phyloP scores from a whole-genome alignment of 31 red algal genomes.

The Asparagopsis taxiformis region DNA sequence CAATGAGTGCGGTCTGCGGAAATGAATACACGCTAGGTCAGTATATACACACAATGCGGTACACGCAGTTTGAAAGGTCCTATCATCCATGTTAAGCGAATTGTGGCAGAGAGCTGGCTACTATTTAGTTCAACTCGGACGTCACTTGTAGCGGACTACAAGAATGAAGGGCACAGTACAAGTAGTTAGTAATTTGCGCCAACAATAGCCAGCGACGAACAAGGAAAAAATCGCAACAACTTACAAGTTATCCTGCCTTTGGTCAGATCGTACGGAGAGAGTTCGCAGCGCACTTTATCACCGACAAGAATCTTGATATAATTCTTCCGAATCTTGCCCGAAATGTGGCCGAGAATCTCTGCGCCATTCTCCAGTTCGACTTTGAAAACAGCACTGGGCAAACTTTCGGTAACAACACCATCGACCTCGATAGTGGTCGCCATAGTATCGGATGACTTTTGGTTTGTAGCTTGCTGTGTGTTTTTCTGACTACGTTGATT shows the following conservation, averaged over 20 bases:
- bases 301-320: slow-evolving; percentile 97
- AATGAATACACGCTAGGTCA: neutral
- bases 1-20: neutral
- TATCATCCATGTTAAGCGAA: neutral
- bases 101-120: neutral
- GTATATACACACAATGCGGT: slow-evolving; percentile 3
- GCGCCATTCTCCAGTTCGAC: slow-evolving; percentile 88
- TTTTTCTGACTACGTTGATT: slow-evolving; percentile 1
- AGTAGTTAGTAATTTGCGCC: too few species aligned
- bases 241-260: slow-evolving; percentile 93
- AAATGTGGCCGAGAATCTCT: slow-evolving; percentile 82
- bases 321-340: slow-evolving; percentile 98
- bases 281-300: slow-evolving; percentile 82
- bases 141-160: too few species aligned
- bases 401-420: slow-evolving; percentile 88
- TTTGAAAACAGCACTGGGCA: slow-evolving; percentile 90
- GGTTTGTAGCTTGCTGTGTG: neutral
- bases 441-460: neutral
- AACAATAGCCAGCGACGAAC: too few species aligned
- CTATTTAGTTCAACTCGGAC: too few species aligned
- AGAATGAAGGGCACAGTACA: too few species aligned
- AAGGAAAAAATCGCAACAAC: slow-evolving; percentile 8
- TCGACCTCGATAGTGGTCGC: slow-evolving; percentile 84
- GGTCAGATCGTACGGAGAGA: slow-evolving; percentile 96
- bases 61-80: slow-evolving; percentile 1